Percentiles rank a stretch among this genome's conserved stretches.
Conservation (phyloP, 352 stramenopile genomes). For the Phytopythium ostracodes region DNA sequence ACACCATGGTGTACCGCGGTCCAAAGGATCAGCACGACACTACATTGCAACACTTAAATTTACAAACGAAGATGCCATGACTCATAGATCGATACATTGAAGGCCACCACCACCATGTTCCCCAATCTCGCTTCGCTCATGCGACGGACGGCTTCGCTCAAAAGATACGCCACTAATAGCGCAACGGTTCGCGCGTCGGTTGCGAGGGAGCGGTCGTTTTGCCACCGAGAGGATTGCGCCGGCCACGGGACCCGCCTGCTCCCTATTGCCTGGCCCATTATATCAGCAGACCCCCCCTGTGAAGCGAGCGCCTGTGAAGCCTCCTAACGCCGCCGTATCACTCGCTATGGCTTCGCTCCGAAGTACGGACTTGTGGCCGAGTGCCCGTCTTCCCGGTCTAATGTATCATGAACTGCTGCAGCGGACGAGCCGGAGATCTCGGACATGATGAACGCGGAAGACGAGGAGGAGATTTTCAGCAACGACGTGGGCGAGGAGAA, state of each 20-base stretch:
- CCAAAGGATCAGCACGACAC: background rate
- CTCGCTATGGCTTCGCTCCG: constrained; percentile 1
- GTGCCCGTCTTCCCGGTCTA: no score
- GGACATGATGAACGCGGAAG: constrained; percentile 35
- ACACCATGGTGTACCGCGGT: no score
- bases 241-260: background rate
- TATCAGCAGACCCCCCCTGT: background rate
- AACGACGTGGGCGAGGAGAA: constrained; percentile 64
- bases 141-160: no score
- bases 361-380: background rate
- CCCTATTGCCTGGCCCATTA: background rate
- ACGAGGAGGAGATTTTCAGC: constrained; percentile 66
- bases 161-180: no score
- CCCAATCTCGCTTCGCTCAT: no score
- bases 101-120: no score
- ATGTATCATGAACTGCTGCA: background rate
- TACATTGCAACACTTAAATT: no score
- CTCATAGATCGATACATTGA: no score
- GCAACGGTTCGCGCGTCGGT: background rate
- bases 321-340: background rate
- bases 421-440: constrained; percentile 49
- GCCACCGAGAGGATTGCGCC: background rate
- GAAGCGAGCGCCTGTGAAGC: no score
- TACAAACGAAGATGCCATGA: background rate
- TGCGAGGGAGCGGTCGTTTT: background rate